A percentile compares a stretch with the other conserved stretches of the same genome.
These are phyloP conservation scores for Kalaharituber pfeilii DNA, from an alignment of 2,329 filamentous ascomycete species.

Conservation along the genomic window DNA sequence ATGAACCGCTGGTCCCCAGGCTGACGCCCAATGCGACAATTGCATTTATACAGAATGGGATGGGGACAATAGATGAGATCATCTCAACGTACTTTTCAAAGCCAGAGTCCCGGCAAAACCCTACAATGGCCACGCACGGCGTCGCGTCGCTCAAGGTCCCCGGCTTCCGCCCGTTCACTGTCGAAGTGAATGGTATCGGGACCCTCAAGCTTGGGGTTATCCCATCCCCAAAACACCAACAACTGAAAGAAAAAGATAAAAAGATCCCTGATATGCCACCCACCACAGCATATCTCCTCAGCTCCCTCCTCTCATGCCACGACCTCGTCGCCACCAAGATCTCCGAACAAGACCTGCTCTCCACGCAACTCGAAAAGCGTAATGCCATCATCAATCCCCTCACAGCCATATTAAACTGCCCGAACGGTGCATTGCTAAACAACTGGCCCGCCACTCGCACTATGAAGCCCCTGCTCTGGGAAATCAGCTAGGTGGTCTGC, in stretches of 20 bases:
- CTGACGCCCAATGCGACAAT: constrained; percentile 54
- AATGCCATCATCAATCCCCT: constrained; percentile 64
- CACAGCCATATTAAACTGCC: constrained; percentile 58
- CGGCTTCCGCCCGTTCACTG: constrained; percentile 29
- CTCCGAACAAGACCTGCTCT: background rate
- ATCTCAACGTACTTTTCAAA: constrained; percentile 55
- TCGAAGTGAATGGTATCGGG: constrained; percentile 41
- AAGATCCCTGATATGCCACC: too few relatives aligned
- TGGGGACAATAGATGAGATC: constrained; percentile 67
- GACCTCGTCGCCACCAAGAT: constrained; percentile 37
- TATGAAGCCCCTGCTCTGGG: constrained; percentile 53
- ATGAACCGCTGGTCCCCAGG: too few relatives aligned
- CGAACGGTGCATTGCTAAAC: constrained; percentile 52
- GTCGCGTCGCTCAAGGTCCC: constrained; percentile 28
- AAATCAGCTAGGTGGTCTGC: constrained; percentile 55
- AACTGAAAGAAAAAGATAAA: too few relatives aligned
- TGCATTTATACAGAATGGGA: constrained; percentile 60
- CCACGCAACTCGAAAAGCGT: constrained; percentile 55
- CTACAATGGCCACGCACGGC: constrained; percentile 54
- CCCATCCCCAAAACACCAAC: constrained; percentile 23
- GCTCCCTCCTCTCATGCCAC: constrained; percentile 44
- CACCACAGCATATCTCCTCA: constrained; percentile 44
- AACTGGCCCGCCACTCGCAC: constrained; percentile 48
- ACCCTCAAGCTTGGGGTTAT: constrained; percentile 40
- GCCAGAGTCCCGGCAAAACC: constrained; percentile 47